phyloP scores from a whole-genome alignment of 192 early-diverging fungal genomes.

The Coemansia sp. region DNA sequence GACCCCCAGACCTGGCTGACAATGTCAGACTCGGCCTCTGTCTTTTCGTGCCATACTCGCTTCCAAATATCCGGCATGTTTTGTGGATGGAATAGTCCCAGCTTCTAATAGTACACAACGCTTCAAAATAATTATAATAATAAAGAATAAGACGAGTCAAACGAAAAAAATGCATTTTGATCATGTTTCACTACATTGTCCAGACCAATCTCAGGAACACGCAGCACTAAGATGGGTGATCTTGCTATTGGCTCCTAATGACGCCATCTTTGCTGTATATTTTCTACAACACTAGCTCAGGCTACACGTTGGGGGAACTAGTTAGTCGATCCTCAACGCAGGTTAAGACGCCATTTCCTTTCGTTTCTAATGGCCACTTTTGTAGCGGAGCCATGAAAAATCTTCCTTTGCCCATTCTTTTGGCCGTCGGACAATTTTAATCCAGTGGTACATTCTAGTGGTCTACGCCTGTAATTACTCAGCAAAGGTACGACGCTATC shows the following conservation, averaged over 20 bases:
- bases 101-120: not conserved
- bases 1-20: slow-evolving; percentile 3
- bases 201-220: not conserved
- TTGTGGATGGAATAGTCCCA: not conserved
- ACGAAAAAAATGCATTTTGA: not conserved
- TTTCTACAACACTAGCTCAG: no score
- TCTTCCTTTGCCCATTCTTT: no score
- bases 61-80: slow-evolving; percentile 15
- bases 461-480: no score
- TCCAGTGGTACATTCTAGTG: no score
- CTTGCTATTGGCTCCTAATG: not conserved
- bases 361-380: no score
- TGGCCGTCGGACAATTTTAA: no score
- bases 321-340: no score
- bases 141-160: not conserved
- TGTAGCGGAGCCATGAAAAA: no score
- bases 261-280: not conserved
- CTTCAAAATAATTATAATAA: not conserved
- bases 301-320: no score
- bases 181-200: slow-evolving; percentile 3
- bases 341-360: no score
- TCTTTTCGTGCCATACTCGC: slow-evolving; percentile 13
- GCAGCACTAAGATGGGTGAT: not conserved
- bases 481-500: no score
- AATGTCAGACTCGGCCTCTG: not conserved